These are phyloP conservation scores for Hypoxylon rubiginosum DNA, from an alignment of 2,329 filamentous ascomycete genomes.

Conservation along the genomic window DNA sequence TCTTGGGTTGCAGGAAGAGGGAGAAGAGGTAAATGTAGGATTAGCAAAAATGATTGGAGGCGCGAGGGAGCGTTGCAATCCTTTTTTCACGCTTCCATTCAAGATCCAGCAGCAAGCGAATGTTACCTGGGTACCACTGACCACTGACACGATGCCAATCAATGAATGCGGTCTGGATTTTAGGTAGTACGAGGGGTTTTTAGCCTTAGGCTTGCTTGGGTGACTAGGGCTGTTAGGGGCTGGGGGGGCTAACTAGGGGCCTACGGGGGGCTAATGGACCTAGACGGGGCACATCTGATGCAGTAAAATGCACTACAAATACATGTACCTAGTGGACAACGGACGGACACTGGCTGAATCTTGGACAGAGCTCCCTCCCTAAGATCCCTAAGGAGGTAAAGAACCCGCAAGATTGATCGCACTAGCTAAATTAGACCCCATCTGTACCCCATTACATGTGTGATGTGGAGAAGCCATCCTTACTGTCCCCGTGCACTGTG, in stretches of 20 bases:
- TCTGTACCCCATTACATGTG: no score
- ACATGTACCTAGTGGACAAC: neutral
- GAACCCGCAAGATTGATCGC: neutral
- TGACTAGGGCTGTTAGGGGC: conserved; percentile 2
- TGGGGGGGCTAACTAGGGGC: neutral
- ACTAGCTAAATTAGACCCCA: conserved; percentile 8
- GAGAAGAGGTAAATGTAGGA: conserved; percentile 17
- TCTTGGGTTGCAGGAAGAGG: conserved; percentile 26
- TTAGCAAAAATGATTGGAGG: conserved; percentile 33
- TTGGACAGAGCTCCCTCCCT: neutral
- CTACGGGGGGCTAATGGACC: neutral
- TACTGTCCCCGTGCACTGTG: conserved; percentile 1
- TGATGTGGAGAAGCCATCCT: neutral
- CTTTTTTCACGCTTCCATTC: neutral
- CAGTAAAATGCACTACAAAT: neutral
- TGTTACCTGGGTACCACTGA: conserved; percentile 31
- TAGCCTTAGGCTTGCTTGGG: no score
- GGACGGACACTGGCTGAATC: neutral
- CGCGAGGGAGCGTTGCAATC: neutral
- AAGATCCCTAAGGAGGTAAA: neutral
- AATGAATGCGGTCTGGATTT: conserved; percentile 17
- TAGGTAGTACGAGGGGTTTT: conserved; percentile 29
- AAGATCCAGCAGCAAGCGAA: conserved; percentile 2
- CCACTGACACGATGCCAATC: conserved; percentile 34
- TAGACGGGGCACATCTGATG: neutral